These are phyloP conservation scores for Schizopora paradoxa DNA, from an alignment of 1,284 basidiomycete genomes.

Conservation along the genomic window DNA sequence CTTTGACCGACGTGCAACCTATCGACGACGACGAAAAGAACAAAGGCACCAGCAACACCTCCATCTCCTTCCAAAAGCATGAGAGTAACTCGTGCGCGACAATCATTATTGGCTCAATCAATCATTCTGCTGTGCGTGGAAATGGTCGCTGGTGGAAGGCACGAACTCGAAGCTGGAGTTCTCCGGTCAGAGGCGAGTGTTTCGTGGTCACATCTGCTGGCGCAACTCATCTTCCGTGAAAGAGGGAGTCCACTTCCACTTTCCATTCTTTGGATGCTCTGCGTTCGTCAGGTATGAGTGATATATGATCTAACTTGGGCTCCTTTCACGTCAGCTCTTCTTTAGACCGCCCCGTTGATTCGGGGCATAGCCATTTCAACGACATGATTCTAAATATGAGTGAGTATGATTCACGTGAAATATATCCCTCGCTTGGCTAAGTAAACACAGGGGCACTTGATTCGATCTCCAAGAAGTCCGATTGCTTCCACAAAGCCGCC, in stretches of 20 bases:
- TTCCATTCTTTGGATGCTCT: too few relatives aligned
- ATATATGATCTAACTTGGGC: background rate
- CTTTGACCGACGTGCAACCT: background rate
- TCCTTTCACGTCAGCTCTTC: background rate
- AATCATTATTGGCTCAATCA: background rate
- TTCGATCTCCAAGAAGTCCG: constrained; percentile 33
- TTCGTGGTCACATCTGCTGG: too few relatives aligned
- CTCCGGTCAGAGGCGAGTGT: too few relatives aligned
- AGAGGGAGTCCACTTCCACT: too few relatives aligned
- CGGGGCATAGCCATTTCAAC: background rate
- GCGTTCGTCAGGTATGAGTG: background rate
- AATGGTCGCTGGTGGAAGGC: background rate
- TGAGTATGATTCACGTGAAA: background rate
- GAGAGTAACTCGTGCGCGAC: background rate
- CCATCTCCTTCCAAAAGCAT: background rate
- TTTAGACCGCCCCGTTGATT: background rate
- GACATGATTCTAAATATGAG: constrained; percentile 10
- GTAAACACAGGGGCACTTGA: constrained; percentile 7
- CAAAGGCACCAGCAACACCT: background rate
- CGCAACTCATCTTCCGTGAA: too few relatives aligned
- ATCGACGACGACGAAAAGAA: background rate
- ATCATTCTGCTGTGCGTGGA: background rate
- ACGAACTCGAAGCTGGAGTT: background rate
- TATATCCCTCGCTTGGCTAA: background rate
- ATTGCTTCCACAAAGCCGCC: constrained; percentile 59